Evolutionary conservation across 371 early-diverging fungal genomes (phyloP), one percentile per base, ranked within the genome.

Genomic region (Actinomucor elegans): DNA sequence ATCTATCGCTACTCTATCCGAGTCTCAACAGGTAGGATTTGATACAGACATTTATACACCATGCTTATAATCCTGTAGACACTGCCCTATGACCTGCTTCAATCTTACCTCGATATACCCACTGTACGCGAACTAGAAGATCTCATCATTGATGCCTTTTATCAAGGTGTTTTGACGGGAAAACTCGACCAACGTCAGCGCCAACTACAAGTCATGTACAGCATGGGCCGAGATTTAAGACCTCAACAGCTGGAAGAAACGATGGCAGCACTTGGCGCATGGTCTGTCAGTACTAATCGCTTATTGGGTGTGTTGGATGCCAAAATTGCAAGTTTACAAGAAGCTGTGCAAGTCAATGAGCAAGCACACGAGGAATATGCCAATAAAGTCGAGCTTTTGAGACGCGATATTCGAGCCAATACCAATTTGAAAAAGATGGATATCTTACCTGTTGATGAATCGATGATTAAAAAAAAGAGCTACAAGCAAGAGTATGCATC

Each of bases 41-140:
- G 10, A 54, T 55, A 34, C 6, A 20, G 45, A 32, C 24, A 31
- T 35, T 20, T 36, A 20, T 33, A 20, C 17, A 59, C 32, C n/a
- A n/a, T n/a, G n/a, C n/a, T n/a, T n/a, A 29, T 40, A 18, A 14
- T 27, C 48, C 6, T 35, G 9, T 60, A 86, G 87, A 83, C 83
- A 18, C 67, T 88, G 23, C 66, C 73, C 4, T 94, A 94, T 57
- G 69, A 73, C 18, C 40, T 59, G n/a, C 75, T 94, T 34, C 76
- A 83, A 52, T 33, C 69, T n/a, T 74, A 81, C 26, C 79, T 94
- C 5, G 79, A 89, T 60, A 82, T 92, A 53, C 54, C 82, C 31
- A 90, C 84, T 35, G 82, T 92, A 10, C 83, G 93, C 28, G 87
- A 87, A 44, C 71, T 94, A 31, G 94, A 94, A 57, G 92, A 92